Base-by-base conservation (phyloP, 305 asterid genomes). In the Coffea humblotiana region DNA sequence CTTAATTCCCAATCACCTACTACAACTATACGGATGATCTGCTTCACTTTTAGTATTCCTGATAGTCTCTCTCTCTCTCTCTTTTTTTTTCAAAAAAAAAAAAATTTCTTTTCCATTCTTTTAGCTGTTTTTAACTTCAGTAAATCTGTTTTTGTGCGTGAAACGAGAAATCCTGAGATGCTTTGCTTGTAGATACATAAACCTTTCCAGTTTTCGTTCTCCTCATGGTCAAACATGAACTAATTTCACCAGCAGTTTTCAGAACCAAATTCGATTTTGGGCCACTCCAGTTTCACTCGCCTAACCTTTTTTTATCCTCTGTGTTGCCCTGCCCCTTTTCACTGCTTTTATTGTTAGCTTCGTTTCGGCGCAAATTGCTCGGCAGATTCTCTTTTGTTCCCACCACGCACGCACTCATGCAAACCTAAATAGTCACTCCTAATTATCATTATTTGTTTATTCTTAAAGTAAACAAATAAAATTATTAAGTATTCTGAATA, bases 321-420 rank as follows among this genome's bases (percentile, higher is more conserved):
- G 6, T 56, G 43, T 23, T 35, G 32, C 25, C 75, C 43, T 51
- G 32, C 25, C 68, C 43, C 71, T 16, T 52, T n/a, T 40, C 76
- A 3, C 8, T 54, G 45, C 40, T 52, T 68, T 40, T 78, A 7
- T 56, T 69, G 52, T 58, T 68, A 37, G 69, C 66, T 77, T 74
- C 54, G 11, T 48, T 60, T 10, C 67, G 61, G 71, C 81, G 47
- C 81, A 70, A 71, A 75, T 52, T 76, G 67, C 43, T 52, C 32
- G 47, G n/a, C 63, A n/a, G 77, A 74, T 72, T 79, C 68, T 48
- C 32, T 51, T 45, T 8, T 13, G 27, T n/a, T 27, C 78, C 16
- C 27, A 48, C 23, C 78, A 12, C 49, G 40, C 2, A 48, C 19
- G 54, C 48, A 23, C 66, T 52, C 40, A 54, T n/a, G 52, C 72